Evolutionary conservation across 148 eudicot genomes (phyloP), one percentile per base, ranked within the genome.

Genomic region (Chenopodium formosanum): DNA sequence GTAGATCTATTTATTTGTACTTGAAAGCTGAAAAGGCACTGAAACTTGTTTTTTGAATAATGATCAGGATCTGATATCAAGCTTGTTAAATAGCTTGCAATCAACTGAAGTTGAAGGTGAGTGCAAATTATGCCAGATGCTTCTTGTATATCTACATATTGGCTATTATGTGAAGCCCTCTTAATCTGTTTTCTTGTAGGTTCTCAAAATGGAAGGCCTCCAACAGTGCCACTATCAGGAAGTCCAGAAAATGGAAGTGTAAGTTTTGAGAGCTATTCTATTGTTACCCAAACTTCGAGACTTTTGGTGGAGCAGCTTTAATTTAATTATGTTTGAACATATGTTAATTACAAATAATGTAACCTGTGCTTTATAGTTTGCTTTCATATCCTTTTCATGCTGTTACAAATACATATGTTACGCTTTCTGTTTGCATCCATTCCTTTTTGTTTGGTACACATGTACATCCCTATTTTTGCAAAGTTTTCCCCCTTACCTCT

Each of bases 171-270:
- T 58, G 16, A 60, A n/a, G 63, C 34, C 44, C 69, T 70, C 73
- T 65, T 75, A 19, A 58, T 32, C 27, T 83, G 50, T 79, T 84
- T 82, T 74, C 80, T 77, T 83, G 72, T 91, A 96, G 97, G 88
- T 74, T 72, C 83, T 71, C 94, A 90, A 86, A 90, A 89, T 83
- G 98, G 92, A 79, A 94, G 84, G 77, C 79, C 83, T 73, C 90
- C 89, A 44, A 85, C 79, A 56, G 79, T 47, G 31, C 81, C 91
- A 71, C 29, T 87, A 84, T 86, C 89, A 74, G 84, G 89, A 74
- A 86, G 81, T 83, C 83, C 91, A 73, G 98, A 91, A 80, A 91
- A 92, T 82, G 98, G 98, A 86, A 86, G 56, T 81, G 99, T 96
- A 88, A 87, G 97, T 85, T 73, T 69, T 75, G 80, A 66, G 22